These are phyloP conservation scores for Penicillium taxi DNA, from an alignment of 495 filamentous ascomycete genomes.

Conservation along the genomic window DNA sequence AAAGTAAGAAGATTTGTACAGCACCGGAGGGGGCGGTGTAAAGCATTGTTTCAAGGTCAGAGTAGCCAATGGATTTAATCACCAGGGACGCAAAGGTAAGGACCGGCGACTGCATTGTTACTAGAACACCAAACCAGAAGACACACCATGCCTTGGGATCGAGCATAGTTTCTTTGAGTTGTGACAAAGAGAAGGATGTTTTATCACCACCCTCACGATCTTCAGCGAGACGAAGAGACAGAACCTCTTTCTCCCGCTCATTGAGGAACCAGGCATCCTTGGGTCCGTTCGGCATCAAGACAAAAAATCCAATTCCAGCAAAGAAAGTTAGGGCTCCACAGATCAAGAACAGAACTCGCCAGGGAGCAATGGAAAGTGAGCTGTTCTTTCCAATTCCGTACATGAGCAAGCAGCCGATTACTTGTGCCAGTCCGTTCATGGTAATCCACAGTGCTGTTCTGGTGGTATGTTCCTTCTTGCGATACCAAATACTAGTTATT, in stretches of 20 bases:
- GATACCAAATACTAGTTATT: slow-evolving; percentile 34
- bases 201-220: slow-evolving; percentile 57
- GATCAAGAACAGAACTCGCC: slow-evolving; percentile 41
- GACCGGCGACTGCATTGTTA: slow-evolving; percentile 20
- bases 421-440: slow-evolving; percentile 48
- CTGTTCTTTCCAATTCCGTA: slow-evolving; percentile 46
- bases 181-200: slow-evolving; percentile 44
- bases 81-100: slow-evolving; percentile 29
- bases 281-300: slow-evolving; percentile 51
- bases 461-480: slow-evolving; percentile 37
- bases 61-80: slow-evolving; percentile 26
- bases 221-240: slow-evolving; percentile 45
- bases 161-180: slow-evolving; percentile 46
- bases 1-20: slow-evolving; percentile 25
- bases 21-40: slow-evolving; percentile 27
- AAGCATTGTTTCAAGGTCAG: slow-evolving; percentile 24
- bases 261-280: slow-evolving; percentile 52
- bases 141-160: slow-evolving; percentile 56
- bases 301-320: slow-evolving; percentile 44
- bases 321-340: slow-evolving; percentile 44
- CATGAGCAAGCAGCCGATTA: slow-evolving; percentile 46
- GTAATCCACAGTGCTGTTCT: slow-evolving; percentile 41
- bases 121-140: slow-evolving; percentile 44
- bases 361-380: slow-evolving; percentile 28
- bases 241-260: slow-evolving; percentile 44